Evolutionary conservation across 345 rosid species (phyloP).

Genomic region (Lepidium aucheri): DNA sequence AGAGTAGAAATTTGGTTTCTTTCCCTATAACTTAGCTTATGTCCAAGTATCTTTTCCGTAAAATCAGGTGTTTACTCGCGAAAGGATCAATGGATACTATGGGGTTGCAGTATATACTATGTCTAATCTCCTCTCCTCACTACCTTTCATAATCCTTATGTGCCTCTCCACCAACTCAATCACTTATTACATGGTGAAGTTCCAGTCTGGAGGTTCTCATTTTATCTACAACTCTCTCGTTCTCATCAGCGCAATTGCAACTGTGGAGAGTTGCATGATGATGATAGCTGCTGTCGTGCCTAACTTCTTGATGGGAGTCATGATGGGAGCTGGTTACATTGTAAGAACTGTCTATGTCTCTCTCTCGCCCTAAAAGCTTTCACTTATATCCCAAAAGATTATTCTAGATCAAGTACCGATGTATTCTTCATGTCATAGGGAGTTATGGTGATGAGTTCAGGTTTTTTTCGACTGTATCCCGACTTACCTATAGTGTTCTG

Average conservation of each 20-base stretch:
- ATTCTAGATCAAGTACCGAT: neutral
- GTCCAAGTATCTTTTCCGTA: neutral
- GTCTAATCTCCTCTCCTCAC: constrained; percentile 65
- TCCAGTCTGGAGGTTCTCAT: constrained; percentile 42
- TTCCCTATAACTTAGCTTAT: neutral
- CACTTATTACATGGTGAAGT: constrained; percentile 55
- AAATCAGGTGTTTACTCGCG: constrained; percentile 54
- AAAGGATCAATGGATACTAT: constrained; percentile 64
- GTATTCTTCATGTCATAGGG: constrained; percentile 34
- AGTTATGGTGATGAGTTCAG: constrained; percentile 72
- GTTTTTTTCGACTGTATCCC: constrained; percentile 59
- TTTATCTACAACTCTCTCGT: constrained; percentile 53
- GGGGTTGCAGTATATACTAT: constrained; percentile 62
- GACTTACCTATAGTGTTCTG: constrained; percentile 75
- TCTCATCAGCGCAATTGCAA: constrained; percentile 47
- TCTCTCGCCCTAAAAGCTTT: constrained; percentile 7
- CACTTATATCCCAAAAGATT: neutral
- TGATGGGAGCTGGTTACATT: constrained; percentile 68
- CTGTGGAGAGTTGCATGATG: constrained; percentile 87
- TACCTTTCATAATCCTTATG: constrained; percentile 54
- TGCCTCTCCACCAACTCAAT: constrained; percentile 43
- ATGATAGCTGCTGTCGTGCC: constrained; percentile 76
- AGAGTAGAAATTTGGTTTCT: neutral
- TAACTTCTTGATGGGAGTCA: constrained; percentile 65
- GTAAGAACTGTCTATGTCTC: constrained; percentile 34